These are phyloP conservation scores for Aquilaria sinensis DNA, from an alignment of 345 rosid species.

Conservation along the genomic window DNA sequence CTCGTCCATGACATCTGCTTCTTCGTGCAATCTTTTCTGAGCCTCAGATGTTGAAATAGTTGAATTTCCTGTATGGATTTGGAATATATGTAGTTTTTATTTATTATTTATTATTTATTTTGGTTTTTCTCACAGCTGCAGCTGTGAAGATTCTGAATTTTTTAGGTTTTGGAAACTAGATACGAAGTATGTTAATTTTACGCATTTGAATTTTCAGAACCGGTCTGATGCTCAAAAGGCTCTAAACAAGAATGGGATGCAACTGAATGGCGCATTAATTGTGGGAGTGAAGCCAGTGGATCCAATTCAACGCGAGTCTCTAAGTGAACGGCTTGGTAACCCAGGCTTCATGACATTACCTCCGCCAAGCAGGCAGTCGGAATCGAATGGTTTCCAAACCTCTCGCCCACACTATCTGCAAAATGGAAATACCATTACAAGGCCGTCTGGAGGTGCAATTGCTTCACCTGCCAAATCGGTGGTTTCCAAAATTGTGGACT, in stretches of 20 bases:
- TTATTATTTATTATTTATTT: no score
- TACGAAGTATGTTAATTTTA: not conserved
- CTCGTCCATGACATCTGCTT: no score
- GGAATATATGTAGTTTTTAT: no score
- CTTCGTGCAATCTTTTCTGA: no score
- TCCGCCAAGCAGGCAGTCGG: slow-evolving; percentile 43
- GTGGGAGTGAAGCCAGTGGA: slow-evolving; percentile 91
- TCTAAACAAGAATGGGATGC: slow-evolving; percentile 78
- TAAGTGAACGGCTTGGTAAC: slow-evolving; percentile 65
- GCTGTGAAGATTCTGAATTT: no score
- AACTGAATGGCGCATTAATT: slow-evolving; percentile 72
- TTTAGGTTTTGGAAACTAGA: no score
- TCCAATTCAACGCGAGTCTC: slow-evolving; percentile 67
- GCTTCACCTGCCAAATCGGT: slow-evolving; percentile 85
- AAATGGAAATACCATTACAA: slow-evolving; percentile 50
- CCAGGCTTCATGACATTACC: slow-evolving; percentile 84
- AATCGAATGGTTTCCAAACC: slow-evolving; percentile 30
- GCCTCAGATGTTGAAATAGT: no score
- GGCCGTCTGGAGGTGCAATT: slow-evolving; percentile 58
- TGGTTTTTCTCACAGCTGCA: slow-evolving; percentile 5
- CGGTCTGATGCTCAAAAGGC: slow-evolving; percentile 92
- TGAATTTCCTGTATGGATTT: no score
- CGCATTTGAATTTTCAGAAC: slow-evolving; percentile 32
- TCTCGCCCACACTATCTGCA: slow-evolving; percentile 54
- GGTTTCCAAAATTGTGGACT: slow-evolving; percentile 74